phyloP scores from a whole-genome alignment of 345 rosid genomes.

The Eucalyptus tenuipes region DNA sequence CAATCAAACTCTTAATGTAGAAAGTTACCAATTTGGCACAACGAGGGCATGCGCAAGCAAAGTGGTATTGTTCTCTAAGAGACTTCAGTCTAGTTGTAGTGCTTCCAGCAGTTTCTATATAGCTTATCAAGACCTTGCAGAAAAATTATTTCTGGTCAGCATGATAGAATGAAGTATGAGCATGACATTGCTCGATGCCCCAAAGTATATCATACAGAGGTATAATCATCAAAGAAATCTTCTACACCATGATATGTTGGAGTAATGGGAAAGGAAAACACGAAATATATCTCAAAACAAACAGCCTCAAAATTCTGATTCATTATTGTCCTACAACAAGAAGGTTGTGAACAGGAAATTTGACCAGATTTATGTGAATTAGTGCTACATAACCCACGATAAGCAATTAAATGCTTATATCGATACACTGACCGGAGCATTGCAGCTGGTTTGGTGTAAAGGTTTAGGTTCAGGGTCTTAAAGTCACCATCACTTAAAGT shows the following conservation, averaged over 20 bases:
- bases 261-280: not conserved
- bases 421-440: not conserved
- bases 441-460: not conserved
- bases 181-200: not conserved
- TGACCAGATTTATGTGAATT: not conserved
- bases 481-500: not conserved
- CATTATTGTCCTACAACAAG: not conserved
- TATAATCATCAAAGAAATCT: not conserved
- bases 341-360: not conserved
- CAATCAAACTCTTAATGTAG: not conserved
- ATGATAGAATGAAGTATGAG: not conserved
- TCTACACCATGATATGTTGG: not conserved
- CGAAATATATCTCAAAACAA: not conserved
- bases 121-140: conserved; percentile 61
- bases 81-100: conserved; percentile 71
- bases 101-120: conserved; percentile 93
- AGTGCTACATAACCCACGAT: not conserved
- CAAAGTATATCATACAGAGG: not conserved
- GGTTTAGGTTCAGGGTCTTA: not conserved
- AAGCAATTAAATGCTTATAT: not conserved
- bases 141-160: not conserved
- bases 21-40: conserved; percentile 58
- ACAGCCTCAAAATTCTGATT: not conserved
- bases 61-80: conserved; percentile 81
- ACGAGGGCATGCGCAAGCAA: conserved; percentile 57